Base-by-base conservation (phyloP, 768 basidiomycete genomes). In the Cystobasidium ongulense region DNA sequence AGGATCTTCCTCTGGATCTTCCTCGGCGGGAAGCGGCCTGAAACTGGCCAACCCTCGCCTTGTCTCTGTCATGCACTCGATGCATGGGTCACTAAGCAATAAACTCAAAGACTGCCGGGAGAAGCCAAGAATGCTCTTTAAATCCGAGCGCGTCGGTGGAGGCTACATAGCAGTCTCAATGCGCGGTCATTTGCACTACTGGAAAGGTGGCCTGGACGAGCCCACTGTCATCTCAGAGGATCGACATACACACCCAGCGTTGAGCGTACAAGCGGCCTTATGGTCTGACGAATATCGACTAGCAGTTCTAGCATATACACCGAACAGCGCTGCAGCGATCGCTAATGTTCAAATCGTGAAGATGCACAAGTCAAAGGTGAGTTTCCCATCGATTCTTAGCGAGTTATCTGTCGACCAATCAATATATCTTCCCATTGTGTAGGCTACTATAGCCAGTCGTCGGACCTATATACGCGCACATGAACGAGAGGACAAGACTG, bases 111-210 rank as follows among this genome's bases (percentile, higher is more conserved):
- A 27, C 23, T 17, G 46, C 8, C 18, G 53, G 11, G 54, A 50
- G 31, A 68, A 68, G 46, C 38, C 66, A 2, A 23, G 66, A 18
- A 53, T n/a, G 23, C 23, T 68, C 39, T 68, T 68, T 29, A 43
- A 53, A 1, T 10, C 66, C 15, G 25, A 4, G 25, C n/a, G 4
- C 4, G 8, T 53, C n/a, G 3, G n/a, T 3, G 3, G 35, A 13
- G 53, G 53, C 54, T 71, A 71, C 25, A 7, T 59, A 36, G 68
- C 33, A 25, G 68, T 71, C 1, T 54, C 33, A 10, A 71, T 71
- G 68, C 36, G 68, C 15, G 68, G 68, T 7, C 7, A 59, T 54
- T 23, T 71, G 33, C 35, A 57, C 31, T 38, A 7, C 8, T 71
- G 68, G 68, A 25, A 21, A 7, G 29, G 29, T 4, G 36, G 8